Conservation (phyloP, 345 rosid genomes). For the Ricinus communis region DNA sequence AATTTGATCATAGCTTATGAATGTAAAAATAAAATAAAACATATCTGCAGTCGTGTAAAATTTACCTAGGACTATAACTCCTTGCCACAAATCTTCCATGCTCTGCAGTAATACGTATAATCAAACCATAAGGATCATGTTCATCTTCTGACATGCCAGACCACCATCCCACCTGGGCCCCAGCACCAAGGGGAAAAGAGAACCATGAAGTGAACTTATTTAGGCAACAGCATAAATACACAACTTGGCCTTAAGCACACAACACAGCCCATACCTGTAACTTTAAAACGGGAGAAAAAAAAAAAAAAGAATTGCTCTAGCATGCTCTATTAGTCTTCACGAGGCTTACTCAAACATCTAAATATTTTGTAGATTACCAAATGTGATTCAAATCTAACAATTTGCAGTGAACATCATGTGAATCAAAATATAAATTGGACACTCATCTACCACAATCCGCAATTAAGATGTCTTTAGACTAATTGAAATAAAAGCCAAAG, state of each 20-base stretch:
- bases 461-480: not conserved
- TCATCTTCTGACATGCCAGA: conserved; percentile 77
- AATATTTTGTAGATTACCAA: not conserved
- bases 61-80: conserved; percentile 63
- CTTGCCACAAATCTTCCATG: conserved; percentile 55
- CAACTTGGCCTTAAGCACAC: too few species aligned
- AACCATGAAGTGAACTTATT: conserved; percentile 1
- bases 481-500: not conserved
- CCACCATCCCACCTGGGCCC: conserved; percentile 94
- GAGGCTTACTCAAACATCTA: not conserved
- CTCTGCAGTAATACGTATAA: conserved; percentile 85
- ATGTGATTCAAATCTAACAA: not conserved
- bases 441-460: not conserved
- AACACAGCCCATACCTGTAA: not conserved
- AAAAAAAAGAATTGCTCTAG: not conserved
- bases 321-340: not conserved
- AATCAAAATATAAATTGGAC: not conserved
- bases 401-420: not conserved
- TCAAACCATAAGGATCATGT: conserved; percentile 79
- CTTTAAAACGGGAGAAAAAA: too few species aligned
- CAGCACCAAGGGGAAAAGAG: conserved; percentile 6
- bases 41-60: conserved; percentile 3
- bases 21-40: not conserved
- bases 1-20: not conserved
- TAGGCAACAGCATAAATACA: not conserved